These are phyloP conservation scores for Bipolaris gigantea DNA, from an alignment of 2,329 filamentous ascomycete genomes.

Conservation along the genomic window DNA sequence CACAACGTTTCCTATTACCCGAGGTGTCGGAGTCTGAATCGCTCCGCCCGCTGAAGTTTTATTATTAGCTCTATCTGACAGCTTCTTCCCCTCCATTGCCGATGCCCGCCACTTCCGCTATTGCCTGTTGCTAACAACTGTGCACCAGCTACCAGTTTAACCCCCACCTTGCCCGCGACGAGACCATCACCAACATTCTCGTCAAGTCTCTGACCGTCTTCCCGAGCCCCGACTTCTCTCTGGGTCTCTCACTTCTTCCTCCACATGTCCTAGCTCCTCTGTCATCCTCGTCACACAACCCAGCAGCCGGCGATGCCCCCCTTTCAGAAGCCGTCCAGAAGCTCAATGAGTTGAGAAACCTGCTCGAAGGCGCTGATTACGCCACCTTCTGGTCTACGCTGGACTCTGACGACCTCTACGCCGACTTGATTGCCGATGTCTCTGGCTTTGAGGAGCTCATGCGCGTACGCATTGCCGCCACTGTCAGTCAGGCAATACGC, in stretches of 20 bases:
- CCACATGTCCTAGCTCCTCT: constrained; percentile 72
- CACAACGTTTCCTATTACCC: constrained; percentile 99
- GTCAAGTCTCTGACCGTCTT: constrained; percentile 98
- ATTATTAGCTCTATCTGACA: constrained; percentile 76
- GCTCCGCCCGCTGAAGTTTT: constrained; percentile 67
- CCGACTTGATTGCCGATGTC: constrained; percentile 92
- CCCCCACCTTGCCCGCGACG: constrained; percentile 94
- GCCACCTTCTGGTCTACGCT: constrained; percentile 89
- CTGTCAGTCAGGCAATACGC: constrained; percentile 82
- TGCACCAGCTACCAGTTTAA: constrained; percentile 92
- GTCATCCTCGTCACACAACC: constrained; percentile 52
- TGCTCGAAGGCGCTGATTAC: constrained; percentile 90
- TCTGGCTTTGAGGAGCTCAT: constrained; percentile 93
- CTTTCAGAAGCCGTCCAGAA: constrained; percentile 90
- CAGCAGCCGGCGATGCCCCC: constrained; percentile 62
- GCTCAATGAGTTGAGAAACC: constrained; percentile 78
- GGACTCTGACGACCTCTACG: constrained; percentile 92
- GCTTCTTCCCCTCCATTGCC: constrained; percentile 7
- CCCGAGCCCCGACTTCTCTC: constrained; percentile 91
- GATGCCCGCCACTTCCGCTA: constrained; percentile 1
- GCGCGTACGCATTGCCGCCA: constrained; percentile 83
- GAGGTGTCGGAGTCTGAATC: constrained; percentile 63
- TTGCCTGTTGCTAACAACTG: constrained; percentile 19
- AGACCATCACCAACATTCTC: constrained; percentile 98
- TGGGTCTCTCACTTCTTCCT: constrained; percentile 90